Conservation (phyloP, 345 rosid genomes). For the Syzygium aromaticum region DNA sequence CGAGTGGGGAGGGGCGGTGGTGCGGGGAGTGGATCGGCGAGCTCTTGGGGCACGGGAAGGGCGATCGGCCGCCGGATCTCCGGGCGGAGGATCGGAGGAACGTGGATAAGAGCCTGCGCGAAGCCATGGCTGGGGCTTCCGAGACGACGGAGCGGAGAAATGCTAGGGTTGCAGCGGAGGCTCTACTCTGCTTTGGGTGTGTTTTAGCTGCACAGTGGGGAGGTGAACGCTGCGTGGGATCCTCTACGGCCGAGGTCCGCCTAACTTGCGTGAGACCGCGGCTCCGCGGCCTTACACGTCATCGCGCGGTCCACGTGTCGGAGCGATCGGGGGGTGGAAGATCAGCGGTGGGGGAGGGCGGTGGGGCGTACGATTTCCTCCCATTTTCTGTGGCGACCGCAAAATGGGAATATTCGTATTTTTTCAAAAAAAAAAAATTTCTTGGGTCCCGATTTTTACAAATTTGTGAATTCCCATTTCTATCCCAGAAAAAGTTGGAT, state of each 20-base stretch:
- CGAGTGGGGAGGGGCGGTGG: slow-evolving; percentile 33
- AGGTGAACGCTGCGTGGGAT: neutral
- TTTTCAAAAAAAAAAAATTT: neutral
- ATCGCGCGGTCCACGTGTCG: neutral
- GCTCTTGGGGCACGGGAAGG: slow-evolving; percentile 14
- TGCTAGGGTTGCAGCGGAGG: neutral
- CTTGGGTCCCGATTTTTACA: neutral
- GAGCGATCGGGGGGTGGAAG: neutral
- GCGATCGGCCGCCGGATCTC: slow-evolving; percentile 36
- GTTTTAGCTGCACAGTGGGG: neutral
- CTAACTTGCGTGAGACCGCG: neutral
- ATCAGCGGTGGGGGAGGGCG: neutral
- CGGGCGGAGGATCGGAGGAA: slow-evolving; percentile 54
- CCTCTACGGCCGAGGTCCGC: neutral
- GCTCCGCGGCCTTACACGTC: neutral
- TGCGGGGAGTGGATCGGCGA: slow-evolving; percentile 16
- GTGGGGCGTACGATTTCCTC: neutral
- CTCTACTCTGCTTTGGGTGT: neutral
- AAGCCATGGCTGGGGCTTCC: slow-evolving; percentile 13
- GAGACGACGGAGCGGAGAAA: neutral
- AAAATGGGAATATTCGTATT: neutral
- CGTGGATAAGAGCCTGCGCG: slow-evolving; percentile 61
- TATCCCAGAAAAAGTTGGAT: neutral
- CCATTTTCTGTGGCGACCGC: neutral
- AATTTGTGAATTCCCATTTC: neutral